Percentiles rank a stretch among this genome's conserved stretches.
These are phyloP conservation scores for Tylopilus vinaceipallidus DNA, from an alignment of 768 basidiomycete genomes.

Conservation along the genomic window DNA sequence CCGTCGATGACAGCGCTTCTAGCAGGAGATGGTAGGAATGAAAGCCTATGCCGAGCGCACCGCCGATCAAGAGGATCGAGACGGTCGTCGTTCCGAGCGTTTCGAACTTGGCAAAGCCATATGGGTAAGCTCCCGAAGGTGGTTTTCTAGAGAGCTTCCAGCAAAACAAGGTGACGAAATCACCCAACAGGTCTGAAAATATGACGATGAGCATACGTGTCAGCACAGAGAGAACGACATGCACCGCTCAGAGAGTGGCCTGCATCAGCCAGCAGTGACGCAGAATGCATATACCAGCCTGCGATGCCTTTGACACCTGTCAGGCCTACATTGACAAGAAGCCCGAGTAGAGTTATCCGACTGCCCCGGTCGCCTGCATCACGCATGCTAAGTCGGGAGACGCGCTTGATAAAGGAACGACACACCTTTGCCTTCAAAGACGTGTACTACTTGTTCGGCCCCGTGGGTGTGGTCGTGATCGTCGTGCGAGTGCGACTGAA, in stretches of 20 bases:
- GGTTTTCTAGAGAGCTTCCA: slow-evolving; percentile 83
- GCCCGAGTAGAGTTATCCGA: slow-evolving; percentile 80
- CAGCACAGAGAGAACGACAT: slow-evolving; percentile 25
- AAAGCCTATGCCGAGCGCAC: slow-evolving; percentile 81
- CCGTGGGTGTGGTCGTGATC: slow-evolving; percentile 58
- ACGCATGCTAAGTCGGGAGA: neutral
- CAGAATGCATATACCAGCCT: slow-evolving; percentile 88
- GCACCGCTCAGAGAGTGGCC: slow-evolving; percentile 86
- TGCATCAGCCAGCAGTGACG: slow-evolving; percentile 88
- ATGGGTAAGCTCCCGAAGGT: slow-evolving; percentile 80
- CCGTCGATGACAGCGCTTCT: slow-evolving; percentile 65
- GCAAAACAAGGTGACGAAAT: slow-evolving; percentile 86
- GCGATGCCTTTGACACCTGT: slow-evolving; percentile 84
- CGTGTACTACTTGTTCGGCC: slow-evolving; percentile 66
- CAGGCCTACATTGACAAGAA: slow-evolving; percentile 78
- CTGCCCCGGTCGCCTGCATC: slow-evolving; percentile 73
- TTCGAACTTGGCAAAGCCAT: slow-evolving; percentile 92
- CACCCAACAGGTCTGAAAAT: slow-evolving; percentile 72
- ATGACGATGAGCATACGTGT: slow-evolving; percentile 8
- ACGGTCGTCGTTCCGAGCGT: slow-evolving; percentile 91
- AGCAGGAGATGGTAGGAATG: slow-evolving; percentile 88
- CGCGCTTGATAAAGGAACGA: neutral
- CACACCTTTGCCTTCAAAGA: slow-evolving; percentile 64
- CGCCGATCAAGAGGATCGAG: slow-evolving; percentile 81
- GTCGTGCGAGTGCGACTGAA: slow-evolving; percentile 66